These are phyloP conservation scores for Xylaria sp. DNA, from an alignment of 2,329 filamentous ascomycete genomes.

Conservation along the genomic window DNA sequence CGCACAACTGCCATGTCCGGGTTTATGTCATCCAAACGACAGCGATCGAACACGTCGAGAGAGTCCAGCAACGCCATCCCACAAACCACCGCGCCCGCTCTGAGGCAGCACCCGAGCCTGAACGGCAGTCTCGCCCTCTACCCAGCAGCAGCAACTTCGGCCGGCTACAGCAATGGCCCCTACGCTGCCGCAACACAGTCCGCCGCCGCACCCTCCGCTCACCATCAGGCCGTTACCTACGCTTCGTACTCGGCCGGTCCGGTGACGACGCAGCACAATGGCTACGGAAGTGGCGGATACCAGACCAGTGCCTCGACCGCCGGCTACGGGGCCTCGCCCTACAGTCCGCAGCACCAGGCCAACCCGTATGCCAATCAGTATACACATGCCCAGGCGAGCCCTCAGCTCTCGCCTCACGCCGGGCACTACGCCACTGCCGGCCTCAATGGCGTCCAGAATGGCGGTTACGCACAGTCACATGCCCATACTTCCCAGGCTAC, in stretches of 20 bases:
- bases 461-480: slow-evolving; percentile 38
- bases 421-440: slow-evolving; percentile 41
- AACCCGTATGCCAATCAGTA: slow-evolving; percentile 45
- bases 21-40: slow-evolving; percentile 50
- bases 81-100: slow-evolving; percentile 49
- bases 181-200: slow-evolving; percentile 32
- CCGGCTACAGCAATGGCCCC: slow-evolving; percentile 44
- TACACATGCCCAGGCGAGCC: slow-evolving; percentile 42
- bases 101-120: slow-evolving; percentile 45
- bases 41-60: slow-evolving; percentile 50
- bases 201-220: slow-evolving; percentile 31
- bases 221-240: slow-evolving; percentile 44
- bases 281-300: slow-evolving; percentile 45
- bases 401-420: slow-evolving; percentile 43
- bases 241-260: slow-evolving; percentile 44
- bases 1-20: slow-evolving; percentile 46
- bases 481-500: slow-evolving; percentile 40
- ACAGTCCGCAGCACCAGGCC: slow-evolving; percentile 46
- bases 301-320: slow-evolving; percentile 38
- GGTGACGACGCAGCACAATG: slow-evolving; percentile 46
- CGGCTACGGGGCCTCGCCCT: slow-evolving; percentile 41
- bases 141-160: slow-evolving; percentile 32
- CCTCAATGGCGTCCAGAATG: slow-evolving; percentile 43
- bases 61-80: slow-evolving; percentile 48
- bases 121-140: slow-evolving; percentile 38